phyloP scores from a whole-genome alignment of 2,329 filamentous ascomycete species.

The Calycina herbarum region DNA sequence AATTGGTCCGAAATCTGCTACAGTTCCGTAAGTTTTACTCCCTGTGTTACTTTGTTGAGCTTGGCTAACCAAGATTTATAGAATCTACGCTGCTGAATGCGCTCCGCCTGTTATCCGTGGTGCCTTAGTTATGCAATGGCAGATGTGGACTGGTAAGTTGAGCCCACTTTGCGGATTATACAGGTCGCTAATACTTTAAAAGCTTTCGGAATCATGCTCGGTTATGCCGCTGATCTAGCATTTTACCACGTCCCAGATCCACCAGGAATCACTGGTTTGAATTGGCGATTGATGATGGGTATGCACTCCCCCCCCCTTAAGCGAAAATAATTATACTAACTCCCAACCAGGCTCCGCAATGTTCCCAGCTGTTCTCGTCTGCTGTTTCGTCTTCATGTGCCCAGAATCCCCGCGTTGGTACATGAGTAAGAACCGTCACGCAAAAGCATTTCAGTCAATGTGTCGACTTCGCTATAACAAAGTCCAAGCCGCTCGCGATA shows the following conservation, averaged over 20 bases:
- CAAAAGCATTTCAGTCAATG: conserved; percentile 49
- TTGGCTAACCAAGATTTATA: not conserved
- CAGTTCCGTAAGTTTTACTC: conserved; percentile 49
- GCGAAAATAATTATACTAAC: not conserved
- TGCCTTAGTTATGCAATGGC: conserved; percentile 73
- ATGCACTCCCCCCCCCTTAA: conserved; percentile 34
- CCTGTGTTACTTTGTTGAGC: not conserved
- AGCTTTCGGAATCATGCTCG: conserved; percentile 55
- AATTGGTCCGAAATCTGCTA: conserved; percentile 69
- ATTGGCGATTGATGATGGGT: conserved; percentile 68
- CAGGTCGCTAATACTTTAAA: not conserved
- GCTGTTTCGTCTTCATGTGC: conserved; percentile 43
- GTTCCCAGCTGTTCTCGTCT: conserved; percentile 59
- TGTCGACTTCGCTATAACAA: conserved; percentile 49
- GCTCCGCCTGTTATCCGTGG: conserved; percentile 64
- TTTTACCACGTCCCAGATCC: conserved; percentile 58
- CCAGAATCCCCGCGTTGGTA: conserved; percentile 54
- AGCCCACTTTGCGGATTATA: conserved; percentile 10
- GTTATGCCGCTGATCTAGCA: conserved; percentile 60
- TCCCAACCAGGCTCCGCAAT: conserved; percentile 52
- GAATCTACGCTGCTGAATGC: conserved; percentile 67
- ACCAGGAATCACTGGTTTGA: conserved; percentile 53
- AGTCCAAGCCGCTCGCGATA: conserved; percentile 55
- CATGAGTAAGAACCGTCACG: conserved; percentile 48
- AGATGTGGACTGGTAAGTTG: conserved; percentile 45